phyloP scores from a whole-genome alignment of 2,329 filamentous ascomycete genomes.

The Fusarium sublunatum region DNA sequence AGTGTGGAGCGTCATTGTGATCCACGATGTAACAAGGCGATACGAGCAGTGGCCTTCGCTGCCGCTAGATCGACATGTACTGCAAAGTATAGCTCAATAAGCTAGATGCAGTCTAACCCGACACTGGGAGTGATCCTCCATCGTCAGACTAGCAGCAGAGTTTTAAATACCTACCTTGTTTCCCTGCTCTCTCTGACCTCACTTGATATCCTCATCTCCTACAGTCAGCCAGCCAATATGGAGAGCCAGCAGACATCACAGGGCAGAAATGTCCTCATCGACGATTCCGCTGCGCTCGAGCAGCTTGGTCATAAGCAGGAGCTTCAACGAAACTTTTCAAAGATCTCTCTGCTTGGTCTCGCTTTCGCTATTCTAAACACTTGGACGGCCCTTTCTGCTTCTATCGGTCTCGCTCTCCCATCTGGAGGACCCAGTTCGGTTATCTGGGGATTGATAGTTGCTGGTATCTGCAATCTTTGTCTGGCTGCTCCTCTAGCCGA shows the following conservation, averaged over 20 bases:
- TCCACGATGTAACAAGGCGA: too few species aligned
- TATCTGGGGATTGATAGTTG: conserved; percentile 74
- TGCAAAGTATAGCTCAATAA: not conserved
- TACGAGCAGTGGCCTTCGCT: too few species aligned
- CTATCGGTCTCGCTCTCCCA: conserved; percentile 65
- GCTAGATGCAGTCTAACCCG: conserved; percentile 25
- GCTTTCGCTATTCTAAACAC: conserved; percentile 63
- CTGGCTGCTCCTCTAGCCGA: conserved; percentile 77
- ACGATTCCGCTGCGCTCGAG: conserved; percentile 56
- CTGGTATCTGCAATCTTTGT: conserved; percentile 76
- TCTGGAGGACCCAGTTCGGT: conserved; percentile 77
- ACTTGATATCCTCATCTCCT: not conserved
- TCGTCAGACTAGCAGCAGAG: conserved; percentile 4
- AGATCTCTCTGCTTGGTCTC: conserved; percentile 60
- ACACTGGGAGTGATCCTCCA: conserved; percentile 30
- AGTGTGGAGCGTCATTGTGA: conserved; percentile 34
- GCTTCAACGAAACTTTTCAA: conserved; percentile 62
- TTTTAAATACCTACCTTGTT: conserved; percentile 19
- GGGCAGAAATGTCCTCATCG: conserved; percentile 35
- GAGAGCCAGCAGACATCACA: conserved; percentile 33
- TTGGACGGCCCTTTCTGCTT: conserved; percentile 62
- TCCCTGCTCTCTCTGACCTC: conserved; percentile 1
- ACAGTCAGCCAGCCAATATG: conserved; percentile 18
- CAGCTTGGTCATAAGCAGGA: conserved; percentile 62
- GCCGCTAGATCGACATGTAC: too few species aligned